A percentile compares a stretch with the other conserved stretches of the same genome.
phyloP scores from a whole-genome alignment of 108 stramenopile genomes.

The Aurantiochytrium sp. region DNA sequence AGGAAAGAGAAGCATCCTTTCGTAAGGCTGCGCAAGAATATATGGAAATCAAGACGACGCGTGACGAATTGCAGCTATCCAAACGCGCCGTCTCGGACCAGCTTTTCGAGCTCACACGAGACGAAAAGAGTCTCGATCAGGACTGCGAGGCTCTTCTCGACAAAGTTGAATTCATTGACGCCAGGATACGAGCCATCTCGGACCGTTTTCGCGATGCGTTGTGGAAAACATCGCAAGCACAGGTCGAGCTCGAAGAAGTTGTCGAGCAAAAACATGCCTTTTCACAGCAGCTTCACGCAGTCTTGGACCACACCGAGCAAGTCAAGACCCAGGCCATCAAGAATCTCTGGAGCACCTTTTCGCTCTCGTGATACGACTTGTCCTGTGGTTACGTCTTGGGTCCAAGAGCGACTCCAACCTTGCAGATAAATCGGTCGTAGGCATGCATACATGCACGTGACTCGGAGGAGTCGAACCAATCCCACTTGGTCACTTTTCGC shows the following conservation, averaged over 20 bases:
- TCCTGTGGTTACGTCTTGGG: too few relatives aligned
- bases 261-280: not conserved
- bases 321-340: not conserved
- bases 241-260: not conserved
- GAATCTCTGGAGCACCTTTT: not conserved
- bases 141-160: not conserved
- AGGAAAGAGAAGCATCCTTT: not conserved
- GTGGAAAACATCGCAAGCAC: not conserved
- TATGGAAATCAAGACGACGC: not conserved
- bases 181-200: not conserved
- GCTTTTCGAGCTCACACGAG: not conserved
- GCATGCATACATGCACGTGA: too few relatives aligned
- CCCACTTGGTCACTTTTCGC: too few relatives aligned
- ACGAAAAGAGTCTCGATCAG: not conserved
- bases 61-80: not conserved
- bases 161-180: not conserved
- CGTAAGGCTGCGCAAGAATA: not conserved
- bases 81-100: not conserved
- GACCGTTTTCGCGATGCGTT: not conserved
- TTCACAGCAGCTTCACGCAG: not conserved
- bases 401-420: too few relatives aligned
- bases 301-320: not conserved
- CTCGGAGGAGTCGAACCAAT: too few relatives aligned
- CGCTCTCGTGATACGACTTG: not conserved
- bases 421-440: too few relatives aligned